Base-by-base conservation (phyloP, 352 stramenopile genomes). In the Aphanomyces euteiches region DNA sequence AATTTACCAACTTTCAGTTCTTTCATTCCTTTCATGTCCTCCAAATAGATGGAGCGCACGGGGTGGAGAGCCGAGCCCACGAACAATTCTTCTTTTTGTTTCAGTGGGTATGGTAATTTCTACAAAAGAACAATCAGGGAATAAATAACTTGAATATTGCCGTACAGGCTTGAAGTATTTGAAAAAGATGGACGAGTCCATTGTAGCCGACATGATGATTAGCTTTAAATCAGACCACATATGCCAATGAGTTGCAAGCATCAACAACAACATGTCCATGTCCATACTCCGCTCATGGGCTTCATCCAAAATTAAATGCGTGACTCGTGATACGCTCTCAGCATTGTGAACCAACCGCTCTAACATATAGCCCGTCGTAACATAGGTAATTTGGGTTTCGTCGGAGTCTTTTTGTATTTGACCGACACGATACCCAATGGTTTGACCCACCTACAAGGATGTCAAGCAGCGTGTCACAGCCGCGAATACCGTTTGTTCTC, bases 311-410 rank as follows among this genome's bases (percentile, higher is more conserved):
- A 99, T 88, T 15, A 99, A 78, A 75, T 99, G 96, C 43, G 95
- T 98, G 63, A 97, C 88, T 15, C 77, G 80, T 48, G 85, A 57
- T 50, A 99, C 90, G 17, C 81, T 79, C 7, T 96, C 81, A 8
- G 88, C 81, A 73, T 98, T 83, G 74, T 98, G 94, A 47, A 98
- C 97, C 21, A 99, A 78, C 0, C 97, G 79, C 61, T 97, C 82
- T 6, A 98, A 88, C 74, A 99, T 93, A 71, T 99, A 99, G 3
- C 96, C 97, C 15, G 96, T 98, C 39, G 97, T 99, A 1, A 97
- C 93, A 67, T 99, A 98, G 73, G 88, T 98, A 63, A 98, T 96
- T 61, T 90, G 88, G 2, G 96, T 98, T 10, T 80, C 81, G 48
- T 93, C 87, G 45, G 92, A 92, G 47, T 97, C 87, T 37, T 85